phyloP scores from a whole-genome alignment of 306 rosid genomes.

The Quercus glauca region DNA sequence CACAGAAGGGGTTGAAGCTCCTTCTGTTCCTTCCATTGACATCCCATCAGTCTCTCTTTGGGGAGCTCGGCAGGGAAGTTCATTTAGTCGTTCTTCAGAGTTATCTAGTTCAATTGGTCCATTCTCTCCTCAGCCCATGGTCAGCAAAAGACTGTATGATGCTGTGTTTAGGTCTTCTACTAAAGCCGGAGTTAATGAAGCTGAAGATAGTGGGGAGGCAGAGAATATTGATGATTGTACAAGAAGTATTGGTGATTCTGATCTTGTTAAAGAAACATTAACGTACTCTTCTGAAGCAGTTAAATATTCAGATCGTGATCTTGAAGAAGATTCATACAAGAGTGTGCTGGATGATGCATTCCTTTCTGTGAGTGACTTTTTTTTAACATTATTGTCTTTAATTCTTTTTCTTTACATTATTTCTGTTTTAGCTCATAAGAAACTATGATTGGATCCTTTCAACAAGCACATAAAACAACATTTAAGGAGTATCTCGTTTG shows the following conservation, averaged over 20 bases:
- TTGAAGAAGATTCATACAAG: constrained; percentile 40
- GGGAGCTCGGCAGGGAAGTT: constrained; percentile 36
- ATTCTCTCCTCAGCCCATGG: constrained; percentile 62
- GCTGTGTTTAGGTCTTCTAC: constrained; percentile 44
- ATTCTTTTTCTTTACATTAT: not conserved
- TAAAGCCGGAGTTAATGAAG: constrained; percentile 34
- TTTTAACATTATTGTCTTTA: not conserved
- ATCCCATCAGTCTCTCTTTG: constrained; percentile 44
- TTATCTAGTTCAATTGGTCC: constrained; percentile 41
- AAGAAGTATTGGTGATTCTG: constrained; percentile 44
- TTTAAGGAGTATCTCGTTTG: not conserved
- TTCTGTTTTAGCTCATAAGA: not conserved
- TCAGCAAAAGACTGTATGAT: constrained; percentile 68
- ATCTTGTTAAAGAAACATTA: constrained; percentile 34
- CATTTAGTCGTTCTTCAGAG: constrained; percentile 45
- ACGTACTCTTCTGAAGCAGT: constrained; percentile 34
- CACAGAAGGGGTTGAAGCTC: constrained; percentile 64
- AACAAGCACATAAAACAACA: not conserved
- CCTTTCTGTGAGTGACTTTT: constrained; percentile 37
- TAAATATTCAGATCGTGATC: constrained; percentile 34
- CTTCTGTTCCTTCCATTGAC: constrained; percentile 54
- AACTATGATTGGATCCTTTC: not conserved
- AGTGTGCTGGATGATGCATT: constrained; percentile 27
- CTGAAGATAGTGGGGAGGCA: constrained; percentile 27
- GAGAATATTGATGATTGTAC: constrained; percentile 26